Conservation (phyloP, 1,139 yeast genomes). For the Debaryomyces coudertii region DNA sequence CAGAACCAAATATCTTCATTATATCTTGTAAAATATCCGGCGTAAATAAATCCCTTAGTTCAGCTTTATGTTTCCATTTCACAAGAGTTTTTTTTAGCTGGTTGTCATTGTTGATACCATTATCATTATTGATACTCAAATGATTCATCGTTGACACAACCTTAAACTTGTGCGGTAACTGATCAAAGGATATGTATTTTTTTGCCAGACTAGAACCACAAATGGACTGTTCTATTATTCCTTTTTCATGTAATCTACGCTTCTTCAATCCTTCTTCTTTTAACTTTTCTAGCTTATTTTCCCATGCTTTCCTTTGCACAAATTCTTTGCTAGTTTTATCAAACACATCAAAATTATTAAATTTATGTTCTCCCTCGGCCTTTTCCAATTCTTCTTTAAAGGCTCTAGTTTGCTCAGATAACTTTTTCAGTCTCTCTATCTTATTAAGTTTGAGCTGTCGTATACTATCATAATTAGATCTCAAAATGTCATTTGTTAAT, state of each 20-base stretch:
- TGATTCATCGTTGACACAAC: background rate
- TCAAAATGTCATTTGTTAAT: constrained; percentile 32
- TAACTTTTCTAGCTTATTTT: constrained; percentile 30
- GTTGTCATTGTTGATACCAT: background rate
- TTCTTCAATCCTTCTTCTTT: constrained; percentile 34
- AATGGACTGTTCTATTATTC: constrained; percentile 10
- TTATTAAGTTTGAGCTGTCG: constrained; percentile 21
- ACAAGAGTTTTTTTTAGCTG: constrained; percentile 23
- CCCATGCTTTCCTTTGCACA: constrained; percentile 16
- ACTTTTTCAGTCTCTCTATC: constrained; percentile 17
- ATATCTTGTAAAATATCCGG: constrained; percentile 36
- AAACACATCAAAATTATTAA: constrained; percentile 12
- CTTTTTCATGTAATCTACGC: constrained; percentile 27
- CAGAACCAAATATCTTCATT: constrained; percentile 52
- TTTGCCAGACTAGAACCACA: background rate
- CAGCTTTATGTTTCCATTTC: constrained; percentile 50
- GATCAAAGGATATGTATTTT: constrained; percentile 25
- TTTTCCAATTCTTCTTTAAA: constrained; percentile 39
- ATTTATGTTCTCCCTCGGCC: constrained; percentile 28
- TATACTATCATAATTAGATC: constrained; percentile 40
- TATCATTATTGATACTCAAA: background rate
- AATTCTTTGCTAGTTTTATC: constrained; percentile 13
- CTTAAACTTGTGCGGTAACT: constrained; percentile 17
- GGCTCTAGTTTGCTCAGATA: constrained; percentile 30
- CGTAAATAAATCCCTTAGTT: constrained; percentile 34